Evolutionary conservation across 805 yeast species (phyloP).

Genomic region (Cyberlindnera meyerae): DNA sequence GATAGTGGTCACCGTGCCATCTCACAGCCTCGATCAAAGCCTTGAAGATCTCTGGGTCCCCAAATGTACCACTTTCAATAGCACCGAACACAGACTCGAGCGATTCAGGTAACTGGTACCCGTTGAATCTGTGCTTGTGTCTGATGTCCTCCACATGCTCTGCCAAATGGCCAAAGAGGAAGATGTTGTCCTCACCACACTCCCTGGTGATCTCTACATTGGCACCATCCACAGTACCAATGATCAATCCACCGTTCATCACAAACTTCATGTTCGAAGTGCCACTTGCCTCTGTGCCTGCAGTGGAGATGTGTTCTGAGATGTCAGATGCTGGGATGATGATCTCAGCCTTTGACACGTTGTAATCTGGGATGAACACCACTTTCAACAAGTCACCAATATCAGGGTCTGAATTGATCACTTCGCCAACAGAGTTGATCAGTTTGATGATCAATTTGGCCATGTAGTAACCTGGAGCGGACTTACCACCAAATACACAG

Average conservation of each 20-base stretch:
- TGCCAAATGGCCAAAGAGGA: conserved; percentile 84
- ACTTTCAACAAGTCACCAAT: conserved; percentile 77
- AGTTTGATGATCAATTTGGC: conserved; percentile 88
- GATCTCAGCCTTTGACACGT: conserved; percentile 90
- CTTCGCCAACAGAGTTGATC: conserved; percentile 75
- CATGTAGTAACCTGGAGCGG: conserved; percentile 97
- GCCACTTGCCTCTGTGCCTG: conserved; percentile 96
- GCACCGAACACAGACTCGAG: conserved; percentile 59
- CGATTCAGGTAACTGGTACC: conserved; percentile 50
- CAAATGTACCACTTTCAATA: conserved; percentile 68
- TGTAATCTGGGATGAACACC: conserved; percentile 86
- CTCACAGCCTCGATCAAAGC: conserved; percentile 65
- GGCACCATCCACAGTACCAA: conserved; percentile 97
- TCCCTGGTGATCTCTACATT: conserved; percentile 93
- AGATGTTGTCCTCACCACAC: conserved; percentile 88
- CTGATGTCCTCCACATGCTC: conserved; percentile 87
- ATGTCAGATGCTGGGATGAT: conserved; percentile 87
- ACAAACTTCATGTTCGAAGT: conserved; percentile 96
- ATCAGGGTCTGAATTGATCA: conserved; percentile 72
- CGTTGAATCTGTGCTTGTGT: conserved; percentile 61
- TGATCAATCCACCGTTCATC: conserved; percentile 86
- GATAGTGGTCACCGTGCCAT: conserved; percentile 76
- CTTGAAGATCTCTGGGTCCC: conserved; percentile 60
- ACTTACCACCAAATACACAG: conserved; percentile 85
- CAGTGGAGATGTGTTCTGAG: conserved; percentile 92